Percentiles rank a stretch among this genome's conserved stretches.
These are phyloP conservation scores for Naumovozyma castellii DNA, from an alignment of 805 yeast genomes.

Conservation along the genomic window DNA sequence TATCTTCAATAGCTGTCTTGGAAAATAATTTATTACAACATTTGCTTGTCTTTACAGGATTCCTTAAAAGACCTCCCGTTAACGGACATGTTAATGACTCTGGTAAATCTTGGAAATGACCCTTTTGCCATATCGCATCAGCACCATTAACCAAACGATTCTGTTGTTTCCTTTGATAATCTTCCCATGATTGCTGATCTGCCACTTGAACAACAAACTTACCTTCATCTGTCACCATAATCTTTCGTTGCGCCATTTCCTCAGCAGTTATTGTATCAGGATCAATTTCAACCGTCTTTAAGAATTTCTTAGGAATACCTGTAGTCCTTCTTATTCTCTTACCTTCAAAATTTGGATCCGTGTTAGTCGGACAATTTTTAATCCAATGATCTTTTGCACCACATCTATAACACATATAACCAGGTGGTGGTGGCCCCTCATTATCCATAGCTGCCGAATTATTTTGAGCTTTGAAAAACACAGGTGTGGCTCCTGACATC, in stretches of 20 bases:
- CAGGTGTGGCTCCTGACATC: conserved; percentile 77
- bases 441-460: conserved; percentile 21
- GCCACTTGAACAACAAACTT: conserved; percentile 94
- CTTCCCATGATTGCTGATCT: conserved; percentile 83
- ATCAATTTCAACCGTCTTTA: conserved; percentile 62
- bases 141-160: conserved; percentile 29
- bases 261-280: conserved; percentile 51
- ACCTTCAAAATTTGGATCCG: conserved; percentile 90
- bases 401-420: conserved; percentile 92
- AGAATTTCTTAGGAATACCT: conserved; percentile 91
- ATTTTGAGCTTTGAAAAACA: conserved; percentile 40
- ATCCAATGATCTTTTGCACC: conserved; percentile 96
- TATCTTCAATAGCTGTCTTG: conserved; percentile 51
- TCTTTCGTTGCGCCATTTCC: conserved; percentile 45
- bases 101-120: conserved; percentile 38
- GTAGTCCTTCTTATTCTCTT: conserved; percentile 85
- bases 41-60: conserved; percentile 71
- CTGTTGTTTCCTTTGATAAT: conserved; percentile 58
- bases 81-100: conserved; percentile 63
- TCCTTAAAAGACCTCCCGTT: conserved; percentile 48
- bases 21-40: conserved; percentile 61
- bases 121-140: conserved; percentile 39
- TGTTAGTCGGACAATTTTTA: conserved; percentile 87
- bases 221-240: conserved; percentile 89
- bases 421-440: conserved; percentile 83